Percentiles rank a stretch among this genome's conserved stretches.
phyloP scores from a whole-genome alignment of 192 early-diverging fungal species.

The Coemansia sp. region DNA sequence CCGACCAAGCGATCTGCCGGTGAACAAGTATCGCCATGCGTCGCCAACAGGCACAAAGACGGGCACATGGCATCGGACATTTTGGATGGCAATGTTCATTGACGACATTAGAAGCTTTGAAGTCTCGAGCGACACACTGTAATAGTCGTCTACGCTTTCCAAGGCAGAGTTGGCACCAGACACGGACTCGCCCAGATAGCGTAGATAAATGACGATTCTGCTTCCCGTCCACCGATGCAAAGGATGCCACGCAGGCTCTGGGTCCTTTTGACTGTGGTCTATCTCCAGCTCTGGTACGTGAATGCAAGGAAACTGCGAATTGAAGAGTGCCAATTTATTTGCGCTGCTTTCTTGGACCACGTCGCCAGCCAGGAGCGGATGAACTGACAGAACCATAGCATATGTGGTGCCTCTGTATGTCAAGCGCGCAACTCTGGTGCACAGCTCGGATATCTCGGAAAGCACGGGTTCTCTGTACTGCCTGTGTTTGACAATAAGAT shows the following conservation, averaged over 20 bases:
- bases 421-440: constrained; percentile 26
- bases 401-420: constrained; percentile 35
- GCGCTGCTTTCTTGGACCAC: neutral
- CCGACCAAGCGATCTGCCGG: constrained; percentile 21
- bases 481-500: constrained; percentile 25
- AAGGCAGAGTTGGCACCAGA: constrained; percentile 13
- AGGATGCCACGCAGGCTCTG: constrained; percentile 51
- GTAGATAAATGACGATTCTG: constrained; percentile 58
- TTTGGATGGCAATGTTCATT: constrained; percentile 68
- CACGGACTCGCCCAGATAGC: constrained; percentile 28
- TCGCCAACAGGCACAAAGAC: constrained; percentile 60
- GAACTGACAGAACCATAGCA: constrained; percentile 34
- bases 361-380: constrained; percentile 44
- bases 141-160: constrained; percentile 18
- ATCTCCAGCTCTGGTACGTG: constrained; percentile 46
- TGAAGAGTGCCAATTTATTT: constrained; percentile 32
- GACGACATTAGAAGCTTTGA: constrained; percentile 65
- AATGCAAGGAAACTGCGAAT: constrained; percentile 45
- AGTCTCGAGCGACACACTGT: constrained; percentile 60
- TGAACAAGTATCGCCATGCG: constrained; percentile 48
- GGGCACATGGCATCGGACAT: constrained; percentile 65
- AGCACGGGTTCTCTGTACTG: constrained; percentile 32
- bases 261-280: constrained; percentile 43
- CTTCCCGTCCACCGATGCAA: constrained; percentile 72
- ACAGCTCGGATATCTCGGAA: constrained; percentile 33